Percentiles rank a stretch among this genome's conserved stretches.
These are phyloP conservation scores for Iris pallida DNA, from an alignment of 116 monocot species.

Conservation along the genomic window DNA sequence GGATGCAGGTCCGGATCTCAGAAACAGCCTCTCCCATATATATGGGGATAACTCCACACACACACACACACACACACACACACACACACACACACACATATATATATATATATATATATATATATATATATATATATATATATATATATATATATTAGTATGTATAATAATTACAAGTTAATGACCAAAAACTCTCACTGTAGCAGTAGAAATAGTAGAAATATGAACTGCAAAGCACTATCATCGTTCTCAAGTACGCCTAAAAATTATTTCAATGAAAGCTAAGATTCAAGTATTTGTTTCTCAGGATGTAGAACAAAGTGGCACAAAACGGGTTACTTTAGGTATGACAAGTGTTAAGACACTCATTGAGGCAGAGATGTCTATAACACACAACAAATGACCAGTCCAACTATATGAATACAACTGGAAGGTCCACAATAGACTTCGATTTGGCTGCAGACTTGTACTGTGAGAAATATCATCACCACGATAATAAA, in stretches of 20 bases:
- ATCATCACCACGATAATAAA: slow-evolving; percentile 13
- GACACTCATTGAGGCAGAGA: slow-evolving; percentile 61
- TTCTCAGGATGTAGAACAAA: slow-evolving; percentile 38
- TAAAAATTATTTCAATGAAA: not conserved
- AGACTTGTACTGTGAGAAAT: slow-evolving; percentile 37
- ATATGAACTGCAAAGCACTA: not conserved
- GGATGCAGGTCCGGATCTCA: too few species aligned
- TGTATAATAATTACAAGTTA: not conserved
- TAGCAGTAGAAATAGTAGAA: not conserved
- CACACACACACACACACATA: too few species aligned
- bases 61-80: too few species aligned
- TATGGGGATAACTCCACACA: too few species aligned
- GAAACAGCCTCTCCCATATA: too few species aligned
- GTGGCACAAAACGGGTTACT: slow-evolving; percentile 6
- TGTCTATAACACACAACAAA: slow-evolving; percentile 27
- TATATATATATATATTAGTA: not conserved
- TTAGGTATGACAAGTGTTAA: slow-evolving; percentile 35
- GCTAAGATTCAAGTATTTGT: not conserved
- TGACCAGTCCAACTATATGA: slow-evolving; percentile 7
- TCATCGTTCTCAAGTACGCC: not conserved
- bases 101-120: too few species aligned
- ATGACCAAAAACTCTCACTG: not conserved
- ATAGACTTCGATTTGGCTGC: slow-evolving; percentile 35
- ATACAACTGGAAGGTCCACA: slow-evolving; percentile 24
- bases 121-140: too few species aligned